phyloP scores from a whole-genome alignment of 805 yeast species.

The Sugiyamaella americana region DNA sequence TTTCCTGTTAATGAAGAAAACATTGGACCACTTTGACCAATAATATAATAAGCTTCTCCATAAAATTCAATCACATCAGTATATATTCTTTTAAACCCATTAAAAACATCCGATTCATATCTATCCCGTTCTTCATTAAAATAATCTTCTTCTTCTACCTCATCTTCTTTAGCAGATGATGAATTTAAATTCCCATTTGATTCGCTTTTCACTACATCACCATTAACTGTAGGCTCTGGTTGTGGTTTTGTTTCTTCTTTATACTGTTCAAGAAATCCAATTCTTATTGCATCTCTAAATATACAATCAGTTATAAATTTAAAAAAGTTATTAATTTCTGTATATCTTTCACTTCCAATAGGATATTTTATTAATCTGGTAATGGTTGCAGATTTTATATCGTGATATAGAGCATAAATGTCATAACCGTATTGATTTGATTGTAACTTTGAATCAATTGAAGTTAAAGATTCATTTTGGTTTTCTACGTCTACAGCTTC shows the following conservation, averaged over 20 bases:
- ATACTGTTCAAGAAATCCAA: constrained; percentile 16
- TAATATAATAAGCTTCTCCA: constrained; percentile 66
- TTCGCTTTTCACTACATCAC: constrained; percentile 4
- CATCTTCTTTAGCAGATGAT: not conserved
- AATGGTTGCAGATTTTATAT: constrained; percentile 28
- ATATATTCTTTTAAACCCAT: constrained; percentile 33
- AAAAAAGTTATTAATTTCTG: constrained; percentile 24
- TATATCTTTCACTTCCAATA: constrained; percentile 28
- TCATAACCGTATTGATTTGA: constrained; percentile 9
- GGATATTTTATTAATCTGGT: constrained; percentile 20
- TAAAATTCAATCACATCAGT: constrained; percentile 76
- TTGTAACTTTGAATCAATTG: constrained; percentile 9
- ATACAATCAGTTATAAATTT: constrained; percentile 29
- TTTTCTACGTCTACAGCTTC: not conserved
- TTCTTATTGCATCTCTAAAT: constrained; percentile 30
- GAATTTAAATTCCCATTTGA: not conserved
- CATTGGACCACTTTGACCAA: constrained; percentile 65
- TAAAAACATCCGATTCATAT: constrained; percentile 22
- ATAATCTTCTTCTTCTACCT: constrained; percentile 1
- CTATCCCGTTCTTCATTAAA: constrained; percentile 9
- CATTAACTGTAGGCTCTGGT: not conserved
- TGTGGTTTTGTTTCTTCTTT: constrained; percentile 4
- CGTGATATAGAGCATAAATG: constrained; percentile 22
- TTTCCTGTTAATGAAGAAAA: constrained; percentile 68
- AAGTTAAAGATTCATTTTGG: not conserved